Percentiles rank a stretch among this genome's conserved stretches.
Evolutionary conservation across 2,329 filamentous ascomycete genomes (phyloP).

Genomic region (Alternaria alternata): DNA sequence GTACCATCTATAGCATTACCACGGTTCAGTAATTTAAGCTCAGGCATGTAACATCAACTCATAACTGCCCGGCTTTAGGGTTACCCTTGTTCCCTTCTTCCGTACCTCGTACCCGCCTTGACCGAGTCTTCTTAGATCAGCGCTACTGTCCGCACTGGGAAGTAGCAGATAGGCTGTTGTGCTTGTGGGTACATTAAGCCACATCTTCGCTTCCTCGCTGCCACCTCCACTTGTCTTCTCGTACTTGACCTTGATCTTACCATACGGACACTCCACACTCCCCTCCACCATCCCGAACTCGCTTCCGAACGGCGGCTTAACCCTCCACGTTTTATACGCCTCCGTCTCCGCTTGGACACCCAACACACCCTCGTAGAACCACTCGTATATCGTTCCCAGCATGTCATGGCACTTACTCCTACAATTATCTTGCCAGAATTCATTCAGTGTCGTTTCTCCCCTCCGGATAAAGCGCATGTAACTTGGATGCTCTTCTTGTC

Average conservation of each 20-base stretch:
- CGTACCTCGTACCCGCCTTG: background rate
- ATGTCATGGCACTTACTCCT: slow-evolving; percentile 59
- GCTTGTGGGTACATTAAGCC: background rate
- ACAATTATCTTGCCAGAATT: slow-evolving; percentile 57
- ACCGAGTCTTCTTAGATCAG: background rate
- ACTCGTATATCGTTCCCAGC: slow-evolving; percentile 60
- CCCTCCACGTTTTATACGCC: slow-evolving; percentile 53
- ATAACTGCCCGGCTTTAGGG: background rate
- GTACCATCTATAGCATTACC: background rate
- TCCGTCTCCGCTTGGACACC: slow-evolving; percentile 50
- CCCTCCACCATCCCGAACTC: slow-evolving; percentile 53
- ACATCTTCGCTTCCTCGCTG: slow-evolving; percentile 9
- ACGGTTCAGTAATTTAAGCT: background rate
- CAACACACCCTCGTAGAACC: slow-evolving; percentile 56
- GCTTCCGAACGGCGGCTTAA: slow-evolving; percentile 51
- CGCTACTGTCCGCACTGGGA: background rate
- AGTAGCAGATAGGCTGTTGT: background rate
- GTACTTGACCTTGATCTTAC: slow-evolving; percentile 44
- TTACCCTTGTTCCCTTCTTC: background rate
- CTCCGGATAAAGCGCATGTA: slow-evolving; percentile 59
- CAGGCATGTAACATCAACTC: background rate
- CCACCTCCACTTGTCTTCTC: background rate
- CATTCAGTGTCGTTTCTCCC: slow-evolving; percentile 55
- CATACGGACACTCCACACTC: slow-evolving; percentile 53
- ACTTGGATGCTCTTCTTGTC: slow-evolving; percentile 58